phyloP scores from a whole-genome alignment of 495 filamentous ascomycete genomes.

The Hypoxylon rickii region DNA sequence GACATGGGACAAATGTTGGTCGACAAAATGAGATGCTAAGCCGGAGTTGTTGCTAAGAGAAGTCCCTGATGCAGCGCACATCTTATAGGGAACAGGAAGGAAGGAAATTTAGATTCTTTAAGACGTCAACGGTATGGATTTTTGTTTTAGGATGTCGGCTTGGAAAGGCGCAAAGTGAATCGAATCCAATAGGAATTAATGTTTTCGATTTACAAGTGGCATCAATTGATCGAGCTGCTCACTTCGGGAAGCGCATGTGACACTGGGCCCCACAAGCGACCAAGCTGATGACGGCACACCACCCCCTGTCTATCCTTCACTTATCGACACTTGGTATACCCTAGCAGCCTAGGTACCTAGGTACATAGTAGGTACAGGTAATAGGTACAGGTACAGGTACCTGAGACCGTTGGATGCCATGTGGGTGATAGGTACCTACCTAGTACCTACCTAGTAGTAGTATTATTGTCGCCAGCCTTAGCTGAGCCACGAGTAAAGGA shows the following conservation, averaged over 20 bases:
- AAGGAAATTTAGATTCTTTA: too few species aligned
- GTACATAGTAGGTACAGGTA: too few species aligned
- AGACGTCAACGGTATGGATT: too few species aligned
- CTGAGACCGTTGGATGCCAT: too few species aligned
- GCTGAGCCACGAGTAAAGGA: constrained; percentile 24
- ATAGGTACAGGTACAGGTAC: too few species aligned
- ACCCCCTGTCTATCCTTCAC: constrained; percentile 19
- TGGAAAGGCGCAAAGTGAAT: not conserved
- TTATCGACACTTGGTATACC: too few species aligned
- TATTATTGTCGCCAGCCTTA: constrained; percentile 22
- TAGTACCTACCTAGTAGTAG: too few species aligned
- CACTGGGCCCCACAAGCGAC: constrained; percentile 26
- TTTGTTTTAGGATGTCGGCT: constrained; percentile 1
- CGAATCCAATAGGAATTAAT: constrained; percentile 4
- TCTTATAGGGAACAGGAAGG: constrained; percentile 17
- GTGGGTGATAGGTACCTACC: too few species aligned
- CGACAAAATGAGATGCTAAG: constrained; percentile 4
- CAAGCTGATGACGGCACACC: not conserved
- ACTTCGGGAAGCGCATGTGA: constrained; percentile 29
- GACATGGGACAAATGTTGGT: constrained; percentile 30
- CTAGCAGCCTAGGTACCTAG: too few species aligned
- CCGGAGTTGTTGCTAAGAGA: too few species aligned
- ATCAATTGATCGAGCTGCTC: too few species aligned
- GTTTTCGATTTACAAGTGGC: constrained; percentile 20
- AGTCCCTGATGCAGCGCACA: too few species aligned